These are phyloP conservation scores for Rhizopus delemar DNA, from an alignment of 371 early-diverging fungal species.

Conservation along the genomic window DNA sequence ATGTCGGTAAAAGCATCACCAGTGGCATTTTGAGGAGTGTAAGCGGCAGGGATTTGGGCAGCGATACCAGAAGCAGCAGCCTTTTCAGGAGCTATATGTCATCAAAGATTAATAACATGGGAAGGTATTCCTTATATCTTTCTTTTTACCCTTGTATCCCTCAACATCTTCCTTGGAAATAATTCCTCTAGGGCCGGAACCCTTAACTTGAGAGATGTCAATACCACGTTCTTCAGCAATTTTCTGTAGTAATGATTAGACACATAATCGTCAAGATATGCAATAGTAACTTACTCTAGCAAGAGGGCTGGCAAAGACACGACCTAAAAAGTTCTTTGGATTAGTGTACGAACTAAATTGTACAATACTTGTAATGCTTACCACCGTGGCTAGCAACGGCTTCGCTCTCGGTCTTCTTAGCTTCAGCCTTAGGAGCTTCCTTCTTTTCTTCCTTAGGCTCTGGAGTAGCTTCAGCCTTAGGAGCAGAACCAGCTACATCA, in stretches of 20 bases:
- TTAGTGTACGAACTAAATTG: background rate
- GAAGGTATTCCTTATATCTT: no score
- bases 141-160: slow-evolving; percentile 52
- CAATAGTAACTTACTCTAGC: slow-evolving; percentile 59
- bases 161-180: slow-evolving; percentile 92
- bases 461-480: slow-evolving; percentile 5
- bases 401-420: slow-evolving; percentile 20
- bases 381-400: slow-evolving; percentile 19
- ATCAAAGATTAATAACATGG: background rate
- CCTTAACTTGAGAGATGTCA: slow-evolving; percentile 75
- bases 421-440: slow-evolving; percentile 8
- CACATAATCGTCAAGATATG: slow-evolving; percentile 16
- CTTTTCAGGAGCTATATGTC: slow-evolving; percentile 29
- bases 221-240: slow-evolving; percentile 85
- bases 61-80: slow-evolving; percentile 41
- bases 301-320: slow-evolving; percentile 76
- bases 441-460: background rate
- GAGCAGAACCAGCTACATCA: slow-evolving; percentile 49
- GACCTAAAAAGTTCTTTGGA: slow-evolving; percentile 10
- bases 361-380: background rate
- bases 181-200: slow-evolving; percentile 89
- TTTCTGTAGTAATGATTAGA: slow-evolving; percentile 36
- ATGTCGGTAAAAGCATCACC: slow-evolving; percentile 76
- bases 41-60: slow-evolving; percentile 46
- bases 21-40: slow-evolving; percentile 55